Percentiles rank a stretch among this genome's conserved stretches.
These are phyloP conservation scores for Leptodermis oblonga DNA, from an alignment of 257 asterid genomes.

Conservation along the genomic window DNA sequence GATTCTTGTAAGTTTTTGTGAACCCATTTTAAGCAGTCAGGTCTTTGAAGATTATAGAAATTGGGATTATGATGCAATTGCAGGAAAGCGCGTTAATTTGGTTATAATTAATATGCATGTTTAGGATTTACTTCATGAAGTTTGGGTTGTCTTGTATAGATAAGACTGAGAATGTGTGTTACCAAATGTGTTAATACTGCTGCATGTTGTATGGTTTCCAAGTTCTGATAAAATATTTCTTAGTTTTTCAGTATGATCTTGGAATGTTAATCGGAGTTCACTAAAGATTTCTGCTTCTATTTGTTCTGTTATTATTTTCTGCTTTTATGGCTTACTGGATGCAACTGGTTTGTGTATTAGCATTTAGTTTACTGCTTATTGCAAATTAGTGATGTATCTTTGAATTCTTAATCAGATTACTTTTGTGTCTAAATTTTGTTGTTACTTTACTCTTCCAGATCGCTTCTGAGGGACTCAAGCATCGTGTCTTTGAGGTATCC, in stretches of 20 bases:
- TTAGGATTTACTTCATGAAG: not conserved
- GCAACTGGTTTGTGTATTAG: not conserved
- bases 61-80: not conserved
- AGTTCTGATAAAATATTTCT: too few species aligned
- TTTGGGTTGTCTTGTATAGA: not conserved
- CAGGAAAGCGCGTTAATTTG: not conserved
- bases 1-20: too few species aligned
- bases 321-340: not conserved
- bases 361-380: not conserved
- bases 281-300: not conserved
- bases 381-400: not conserved
- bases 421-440: not conserved
- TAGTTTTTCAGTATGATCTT: too few species aligned
- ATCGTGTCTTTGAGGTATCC: slow-evolving; percentile 78
- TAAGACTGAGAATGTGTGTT: not conserved
- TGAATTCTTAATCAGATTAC: not conserved
- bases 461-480: slow-evolving; percentile 94
- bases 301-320: too few species aligned
- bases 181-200: not conserved
- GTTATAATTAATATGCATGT: too few species aligned
- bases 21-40: not conserved
- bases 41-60: too few species aligned
- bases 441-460: slow-evolving; percentile 31
- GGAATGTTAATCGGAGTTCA: too few species aligned
- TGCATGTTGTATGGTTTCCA: not conserved